Evolutionary conservation across 1,284 basidiomycete genomes (phyloP), one percentile per base, ranked within the genome.

Genomic region (Ustilago trichophora): DNA sequence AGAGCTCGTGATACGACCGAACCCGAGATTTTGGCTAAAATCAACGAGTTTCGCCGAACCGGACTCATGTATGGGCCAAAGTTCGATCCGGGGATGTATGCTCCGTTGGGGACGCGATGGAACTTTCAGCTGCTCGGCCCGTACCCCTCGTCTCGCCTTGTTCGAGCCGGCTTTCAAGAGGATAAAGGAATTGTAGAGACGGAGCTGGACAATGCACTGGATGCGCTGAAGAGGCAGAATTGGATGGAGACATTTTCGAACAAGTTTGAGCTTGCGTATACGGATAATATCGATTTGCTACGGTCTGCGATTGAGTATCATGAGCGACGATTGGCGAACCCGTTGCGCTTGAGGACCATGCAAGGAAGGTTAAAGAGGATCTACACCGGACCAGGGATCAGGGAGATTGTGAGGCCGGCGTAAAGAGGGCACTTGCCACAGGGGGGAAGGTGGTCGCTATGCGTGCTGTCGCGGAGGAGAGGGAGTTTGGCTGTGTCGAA

Each of bases 141-240:
- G 3, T 58, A 58, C 21, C 55, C 55, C 12, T 22, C 48, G 2
- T n/a, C 25, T 3, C 16, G 55, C 11, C 26, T 58, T 8, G 32
- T 25, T 3, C 24, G 40, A 21, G 32, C 3, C 5, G 34, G 15
- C 4, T 12, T 12, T 10, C n/a, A 26, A 15, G 18, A 21, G n/a
- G 38, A 26, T 6, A 12, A 5, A 13, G 35, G 15, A 11, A 42
- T 26, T 5, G 1, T 44, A n/a, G n/a, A 34, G 36, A 15, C 15
- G 6, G 57, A 60, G n/a, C 3, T 62, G 31, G 37, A 41, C 3
- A 60, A 60, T n/a, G 57, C 57, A 6, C 9, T n/a, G 7, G 6
- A 41, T 3, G 58, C 58, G 13, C 37, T 46, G n/a, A 46, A 50
- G 18, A 6, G 19, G 3, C 57, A 60, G 33, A 22, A 11, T 2